Evolutionary conservation across 2,329 filamentous ascomycete species (phyloP), one percentile per base, ranked within the genome.

Genomic region (Bipolaris sorokiniana): DNA sequence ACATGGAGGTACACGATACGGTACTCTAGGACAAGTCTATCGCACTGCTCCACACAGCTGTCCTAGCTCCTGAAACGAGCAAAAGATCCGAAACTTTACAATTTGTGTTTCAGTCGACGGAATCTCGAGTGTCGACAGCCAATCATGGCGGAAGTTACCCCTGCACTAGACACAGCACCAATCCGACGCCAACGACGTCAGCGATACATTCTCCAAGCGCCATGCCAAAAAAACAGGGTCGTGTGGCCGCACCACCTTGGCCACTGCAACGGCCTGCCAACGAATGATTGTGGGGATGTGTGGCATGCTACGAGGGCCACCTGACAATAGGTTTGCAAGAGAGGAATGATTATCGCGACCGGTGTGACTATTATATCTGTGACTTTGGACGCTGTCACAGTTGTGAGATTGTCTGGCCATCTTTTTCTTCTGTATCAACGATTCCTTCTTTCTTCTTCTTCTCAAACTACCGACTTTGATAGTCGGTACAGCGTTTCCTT

Each of bases 101-200:
- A 38, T 36, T 44, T 16, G 51, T 26, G 54, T 59, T 59, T 64
- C 59, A 54, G 50, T 51, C 40, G 36, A 16, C 7, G 3, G 22
- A 31, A 11, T 3, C 11, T 50, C 23, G 49, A 59, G 47, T 22
- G 33, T 45, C 59, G 46, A 44, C 28, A 56, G 59, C 72, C 70
- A 75, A 73, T 72, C 67, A 69, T 53, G 55, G 34, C 6, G 7
- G 23, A 9, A 23, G 26, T 31, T 23, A 49, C 63, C 63, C 62
- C 48, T 51, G 63, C 42, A 48, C 22, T 38, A 26, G 22, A 31
- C 13, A 41, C 37, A 36, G 59, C 36, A 47, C 60, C 58, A 64
- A 48, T 44, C 55, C 47, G 54, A 62, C 60, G 66, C 65, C 63
- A 66, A 68, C 68, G 66, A 70, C 68, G 66, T 67, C 60, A 60